Evolutionary conservation across 495 filamentous ascomycete species (phyloP).

Genomic region (Lichina pygmaea): DNA sequence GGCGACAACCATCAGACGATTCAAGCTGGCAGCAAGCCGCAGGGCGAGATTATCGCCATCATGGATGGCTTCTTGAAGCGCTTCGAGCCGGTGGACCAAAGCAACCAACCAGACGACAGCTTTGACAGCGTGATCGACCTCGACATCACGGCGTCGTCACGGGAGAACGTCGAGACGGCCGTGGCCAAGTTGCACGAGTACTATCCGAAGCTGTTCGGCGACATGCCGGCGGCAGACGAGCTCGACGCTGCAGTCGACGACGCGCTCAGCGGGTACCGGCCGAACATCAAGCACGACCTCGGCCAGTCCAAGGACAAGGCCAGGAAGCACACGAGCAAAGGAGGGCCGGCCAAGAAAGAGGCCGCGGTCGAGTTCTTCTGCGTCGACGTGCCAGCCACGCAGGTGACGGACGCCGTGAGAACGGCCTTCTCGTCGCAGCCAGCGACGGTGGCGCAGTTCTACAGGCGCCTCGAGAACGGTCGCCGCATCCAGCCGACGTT

Average conservation of each 20-base stretch:
- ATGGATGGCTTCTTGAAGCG: conserved; percentile 84
- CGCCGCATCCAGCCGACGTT: conserved; percentile 62
- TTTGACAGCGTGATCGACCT: conserved; percentile 75
- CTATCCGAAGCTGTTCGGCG: conserved; percentile 48
- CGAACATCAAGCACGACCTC: conserved; percentile 46
- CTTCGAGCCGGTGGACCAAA: conserved; percentile 48
- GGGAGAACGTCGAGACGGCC: conserved; percentile 65
- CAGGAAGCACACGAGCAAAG: conserved; percentile 7
- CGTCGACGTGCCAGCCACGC: conserved; percentile 29
- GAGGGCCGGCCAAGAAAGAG: conserved; percentile 8
- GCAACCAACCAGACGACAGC: conserved; percentile 35
- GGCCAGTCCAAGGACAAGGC: conserved; percentile 15
- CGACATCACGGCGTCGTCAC: conserved; percentile 45
- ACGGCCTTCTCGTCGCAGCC: conserved; percentile 30
- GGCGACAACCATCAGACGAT: conserved; percentile 98
- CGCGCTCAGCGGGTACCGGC: conserved; percentile 54
- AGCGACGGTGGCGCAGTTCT: conserved; percentile 31
- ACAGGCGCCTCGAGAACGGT: conserved; percentile 39
- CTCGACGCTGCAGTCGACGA: conserved; percentile 55
- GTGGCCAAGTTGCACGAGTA: conserved; percentile 35
- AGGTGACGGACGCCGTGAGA: conserved; percentile 33
- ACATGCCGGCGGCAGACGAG: conserved; percentile 43
- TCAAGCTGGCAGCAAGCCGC: conserved; percentile 41
- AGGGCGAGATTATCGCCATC: conserved; percentile 49
- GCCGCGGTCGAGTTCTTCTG: conserved; percentile 63